A percentile compares a stretch with the other conserved stretches of the same genome.
These are phyloP conservation scores for Takashimella koratensis DNA, from an alignment of 1,284 basidiomycete species.

Conservation along the genomic window DNA sequence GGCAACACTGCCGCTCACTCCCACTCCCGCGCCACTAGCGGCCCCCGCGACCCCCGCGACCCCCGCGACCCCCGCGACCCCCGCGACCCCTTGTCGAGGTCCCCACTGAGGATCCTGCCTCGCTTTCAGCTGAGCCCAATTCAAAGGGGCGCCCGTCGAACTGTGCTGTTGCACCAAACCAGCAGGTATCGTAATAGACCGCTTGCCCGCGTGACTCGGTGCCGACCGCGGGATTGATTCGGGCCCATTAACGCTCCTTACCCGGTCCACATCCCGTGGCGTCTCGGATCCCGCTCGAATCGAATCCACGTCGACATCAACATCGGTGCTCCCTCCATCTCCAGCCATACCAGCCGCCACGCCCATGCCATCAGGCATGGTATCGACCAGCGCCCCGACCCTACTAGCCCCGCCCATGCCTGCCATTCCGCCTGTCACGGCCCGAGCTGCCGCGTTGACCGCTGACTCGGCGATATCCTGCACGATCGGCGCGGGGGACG, in stretches of 20 bases:
- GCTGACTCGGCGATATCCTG: slow-evolving; percentile 29
- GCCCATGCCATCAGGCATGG: neutral
- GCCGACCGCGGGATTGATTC: neutral
- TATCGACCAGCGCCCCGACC: slow-evolving; percentile 9
- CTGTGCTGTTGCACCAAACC: neutral
- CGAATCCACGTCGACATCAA: neutral
- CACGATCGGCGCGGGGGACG: slow-evolving; percentile 24
- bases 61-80: too few species aligned
- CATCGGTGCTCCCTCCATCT: neutral
- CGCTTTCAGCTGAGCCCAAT: too few species aligned
- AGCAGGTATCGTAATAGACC: neutral
- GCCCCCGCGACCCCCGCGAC: too few species aligned
- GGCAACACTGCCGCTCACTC: too few species aligned
- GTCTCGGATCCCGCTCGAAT: neutral
- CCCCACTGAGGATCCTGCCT: too few species aligned
- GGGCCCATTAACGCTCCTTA: too few species aligned
- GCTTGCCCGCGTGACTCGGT: neutral
- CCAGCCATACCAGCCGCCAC: neutral
- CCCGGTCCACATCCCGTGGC: too few species aligned
- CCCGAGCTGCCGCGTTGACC: slow-evolving; percentile 27
- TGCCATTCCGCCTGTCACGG: slow-evolving; percentile 18
- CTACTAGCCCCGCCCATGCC: slow-evolving; percentile 26
- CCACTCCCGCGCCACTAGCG: too few species aligned
- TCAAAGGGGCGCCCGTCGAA: too few species aligned
- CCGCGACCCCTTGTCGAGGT: too few species aligned